Base-by-base conservation (phyloP, 1,284 basidiomycete genomes). In the Ustilago crameri region DNA sequence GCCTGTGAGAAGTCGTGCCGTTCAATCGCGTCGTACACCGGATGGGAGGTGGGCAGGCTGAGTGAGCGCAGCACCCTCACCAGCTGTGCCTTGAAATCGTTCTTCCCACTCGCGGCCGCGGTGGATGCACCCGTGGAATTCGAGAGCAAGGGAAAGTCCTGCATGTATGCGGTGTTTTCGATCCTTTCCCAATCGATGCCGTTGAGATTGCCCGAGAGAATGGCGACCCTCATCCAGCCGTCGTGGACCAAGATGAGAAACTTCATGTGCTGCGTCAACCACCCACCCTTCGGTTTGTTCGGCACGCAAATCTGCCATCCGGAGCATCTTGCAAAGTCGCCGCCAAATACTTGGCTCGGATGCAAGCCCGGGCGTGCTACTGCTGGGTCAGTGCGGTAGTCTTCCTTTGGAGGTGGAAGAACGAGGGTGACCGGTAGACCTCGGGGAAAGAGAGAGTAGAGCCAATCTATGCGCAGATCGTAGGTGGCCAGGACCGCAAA, bases 121-220 rank as follows among this genome's bases (percentile, higher is more conserved):
- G 38, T 24, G 1, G 20, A 27, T 5, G 30, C 10, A 2, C 27
- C 48, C 8, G 49, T 22, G 8, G 23, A 40, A 2, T 27, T 23
- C 1, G 43, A 15, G 0, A 64, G 32, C 4, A 63, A 50, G 12
- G 75, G 79, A 42, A 82, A 81, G 35, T 82, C 81, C 27, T 82
- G 81, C 2, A 82, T 51, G 54, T 59, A 82, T 0, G 64, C 60
- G 30, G 74, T 73, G 50, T 83, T 83, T 44, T 83, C 81, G 41
- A 79, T 77, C 9, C 66, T 46, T 26, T 74, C 63, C 81, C 81
- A 83, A 59, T 83, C 81, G 26, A 75, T 60, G 3, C 50, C 68
- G 23, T 78, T 70, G 26, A 83, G 46, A 43, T 83, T 83, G 3
- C 78, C 81, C 4, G 64, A 70, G 1, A 79, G 53, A 8, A 83